phyloP scores from a whole-genome alignment of 129 eudicot genomes.

The Artemisia argyi region DNA sequence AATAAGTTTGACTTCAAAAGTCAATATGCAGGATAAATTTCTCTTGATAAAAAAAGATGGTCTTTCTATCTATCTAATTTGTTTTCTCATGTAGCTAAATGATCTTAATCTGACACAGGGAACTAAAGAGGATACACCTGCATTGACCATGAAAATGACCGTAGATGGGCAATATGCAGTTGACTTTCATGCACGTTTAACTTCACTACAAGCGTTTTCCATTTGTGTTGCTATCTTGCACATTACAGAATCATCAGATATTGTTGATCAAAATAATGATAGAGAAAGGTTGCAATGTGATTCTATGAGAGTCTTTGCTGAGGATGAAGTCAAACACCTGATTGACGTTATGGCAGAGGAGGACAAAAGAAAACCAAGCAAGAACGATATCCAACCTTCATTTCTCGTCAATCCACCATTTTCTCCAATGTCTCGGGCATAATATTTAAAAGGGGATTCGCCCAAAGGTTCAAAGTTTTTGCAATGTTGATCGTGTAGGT shows the following conservation, averaged over 20 bases:
- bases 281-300: constrained; percentile 55
- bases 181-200: constrained; percentile 75
- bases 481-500: constrained; percentile 1
- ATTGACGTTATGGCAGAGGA: constrained; percentile 63
- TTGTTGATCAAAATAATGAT: constrained; percentile 43
- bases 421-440: constrained; percentile 87
- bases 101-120: constrained; percentile 48
- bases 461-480: constrained; percentile 10
- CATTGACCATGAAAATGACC: constrained; percentile 49
- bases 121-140: constrained; percentile 52
- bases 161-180: constrained; percentile 64
- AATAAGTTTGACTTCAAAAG: constrained; percentile 11
- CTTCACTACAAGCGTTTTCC: constrained; percentile 81
- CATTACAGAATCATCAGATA: constrained; percentile 53
- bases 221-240: constrained; percentile 77
- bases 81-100: constrained; percentile 6
- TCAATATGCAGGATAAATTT: constrained; percentile 4
- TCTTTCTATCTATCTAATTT: neutral
- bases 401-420: constrained; percentile 85
- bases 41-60: constrained; percentile 12
- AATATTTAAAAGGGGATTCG: constrained; percentile 6
- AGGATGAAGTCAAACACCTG: constrained; percentile 64
- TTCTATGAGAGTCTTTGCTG: constrained; percentile 62
- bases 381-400: constrained; percentile 52
- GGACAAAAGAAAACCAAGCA: constrained; percentile 46